These are phyloP conservation scores for Cercospora zeina DNA, from an alignment of 2,329 filamentous ascomycete species.

Conservation along the genomic window DNA sequence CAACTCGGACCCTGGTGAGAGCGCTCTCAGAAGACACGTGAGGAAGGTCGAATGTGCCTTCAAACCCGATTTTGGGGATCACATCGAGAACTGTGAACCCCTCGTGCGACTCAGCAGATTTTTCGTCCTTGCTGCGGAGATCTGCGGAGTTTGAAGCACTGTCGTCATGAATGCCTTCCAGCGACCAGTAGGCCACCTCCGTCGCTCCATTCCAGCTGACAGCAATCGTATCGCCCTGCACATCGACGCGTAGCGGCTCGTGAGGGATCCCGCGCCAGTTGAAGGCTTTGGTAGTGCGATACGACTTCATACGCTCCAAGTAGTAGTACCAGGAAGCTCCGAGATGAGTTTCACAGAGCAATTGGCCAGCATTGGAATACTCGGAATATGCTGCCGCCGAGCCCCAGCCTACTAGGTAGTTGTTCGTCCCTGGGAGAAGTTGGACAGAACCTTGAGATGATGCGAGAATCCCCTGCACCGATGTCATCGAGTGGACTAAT, in stretches of 20 bases:
- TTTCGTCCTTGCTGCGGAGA: conserved; percentile 73
- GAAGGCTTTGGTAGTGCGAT: conserved; percentile 42
- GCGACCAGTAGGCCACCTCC: conserved; percentile 49
- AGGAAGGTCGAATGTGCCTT: conserved; percentile 30
- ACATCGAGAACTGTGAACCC: conserved; percentile 25
- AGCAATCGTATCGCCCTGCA: conserved; percentile 43
- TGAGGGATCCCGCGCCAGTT: conserved; percentile 35
- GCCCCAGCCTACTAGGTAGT: conserved; percentile 60
- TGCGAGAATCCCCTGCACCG: conserved; percentile 45
- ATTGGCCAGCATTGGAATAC: conserved; percentile 44
- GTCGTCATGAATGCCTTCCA: conserved; percentile 33
- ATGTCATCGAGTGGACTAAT: conserved; percentile 49
- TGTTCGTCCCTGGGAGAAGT: conserved; percentile 46
- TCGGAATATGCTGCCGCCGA: conserved; percentile 54
- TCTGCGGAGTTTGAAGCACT: conserved; percentile 67
- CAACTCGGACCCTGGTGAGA: conserved; percentile 27
- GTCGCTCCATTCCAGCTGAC: conserved; percentile 57
- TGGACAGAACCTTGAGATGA: conserved; percentile 57
- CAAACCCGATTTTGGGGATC: conserved; percentile 31
- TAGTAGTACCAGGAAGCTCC: conserved; percentile 38
- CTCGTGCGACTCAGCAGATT: conserved; percentile 7
- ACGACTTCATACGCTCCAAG: conserved; percentile 40
- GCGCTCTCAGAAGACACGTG: conserved; percentile 7
- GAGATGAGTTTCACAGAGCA: conserved; percentile 49
- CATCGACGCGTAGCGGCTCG: conserved; percentile 30